Evolutionary conservation across 2,329 filamentous ascomycete species (phyloP).

Genomic region (Aureobasidium zeae): DNA sequence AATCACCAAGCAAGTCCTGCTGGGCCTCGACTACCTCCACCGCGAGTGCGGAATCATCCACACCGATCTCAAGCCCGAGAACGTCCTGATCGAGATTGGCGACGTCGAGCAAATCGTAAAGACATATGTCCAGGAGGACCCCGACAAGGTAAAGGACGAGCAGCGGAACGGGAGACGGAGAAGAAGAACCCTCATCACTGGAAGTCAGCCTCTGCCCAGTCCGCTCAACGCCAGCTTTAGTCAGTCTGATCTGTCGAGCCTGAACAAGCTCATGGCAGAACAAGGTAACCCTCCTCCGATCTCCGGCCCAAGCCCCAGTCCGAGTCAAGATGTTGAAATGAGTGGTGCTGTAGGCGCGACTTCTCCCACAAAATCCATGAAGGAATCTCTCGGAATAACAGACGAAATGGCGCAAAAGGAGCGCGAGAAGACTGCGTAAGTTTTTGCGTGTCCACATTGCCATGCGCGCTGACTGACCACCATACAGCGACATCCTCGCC

Average conservation of each 20-base stretch:
- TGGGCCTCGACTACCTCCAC: slow-evolving; percentile 92
- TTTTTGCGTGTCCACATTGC: slow-evolving; percentile 19
- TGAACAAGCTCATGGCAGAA: slow-evolving; percentile 77
- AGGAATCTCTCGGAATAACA: slow-evolving; percentile 47
- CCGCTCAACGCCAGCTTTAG: slow-evolving; percentile 89
- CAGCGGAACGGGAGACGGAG: slow-evolving; percentile 85
- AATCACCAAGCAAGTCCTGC: slow-evolving; percentile 94
- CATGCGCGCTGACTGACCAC: slow-evolving; percentile 22
- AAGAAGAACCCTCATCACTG: slow-evolving; percentile 88
- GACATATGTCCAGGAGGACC: slow-evolving; percentile 79
- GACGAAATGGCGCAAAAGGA: slow-evolving; percentile 58
- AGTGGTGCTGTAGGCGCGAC: slow-evolving; percentile 45
- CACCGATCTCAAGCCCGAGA: slow-evolving; percentile 94
- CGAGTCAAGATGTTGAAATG: slow-evolving; percentile 42
- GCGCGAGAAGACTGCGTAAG: slow-evolving; percentile 89
- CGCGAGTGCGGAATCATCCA: slow-evolving; percentile 98
- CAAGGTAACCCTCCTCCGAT: slow-evolving; percentile 48
- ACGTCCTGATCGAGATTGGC: slow-evolving; percentile 96
- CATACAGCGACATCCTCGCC: slow-evolving; percentile 61
- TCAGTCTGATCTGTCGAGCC: slow-evolving; percentile 63
- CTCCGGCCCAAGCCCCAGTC: slow-evolving; percentile 33
- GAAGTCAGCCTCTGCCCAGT: slow-evolving; percentile 90
- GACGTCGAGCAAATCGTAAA: slow-evolving; percentile 98
- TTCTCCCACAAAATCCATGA: slow-evolving; percentile 47
- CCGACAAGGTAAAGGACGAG: slow-evolving; percentile 64